These are phyloP conservation scores for cucumber (Cucumis sativus) DNA, from an alignment of 306 rosid genomes.

Conservation along the genomic window DNA sequence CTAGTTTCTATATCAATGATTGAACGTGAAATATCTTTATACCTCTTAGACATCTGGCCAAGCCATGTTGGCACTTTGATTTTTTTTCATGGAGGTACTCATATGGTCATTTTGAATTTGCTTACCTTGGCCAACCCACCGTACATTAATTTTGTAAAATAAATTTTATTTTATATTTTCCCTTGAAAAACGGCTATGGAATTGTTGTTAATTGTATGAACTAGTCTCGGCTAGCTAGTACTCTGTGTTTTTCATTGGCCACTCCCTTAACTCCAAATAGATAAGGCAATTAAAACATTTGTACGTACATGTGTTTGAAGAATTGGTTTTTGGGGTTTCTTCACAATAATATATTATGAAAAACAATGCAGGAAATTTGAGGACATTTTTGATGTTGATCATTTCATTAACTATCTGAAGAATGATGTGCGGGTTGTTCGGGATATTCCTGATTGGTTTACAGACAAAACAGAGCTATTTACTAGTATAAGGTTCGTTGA, in stretches of 20 bases:
- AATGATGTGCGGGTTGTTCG: slow-evolving; percentile 90
- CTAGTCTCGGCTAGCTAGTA: not conserved
- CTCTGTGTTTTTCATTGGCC: not conserved
- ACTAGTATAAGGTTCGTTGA: slow-evolving; percentile 65
- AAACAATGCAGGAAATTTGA: slow-evolving; percentile 78
- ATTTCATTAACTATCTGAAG: slow-evolving; percentile 91
- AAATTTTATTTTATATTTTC: not conserved
- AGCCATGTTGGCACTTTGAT: not conserved
- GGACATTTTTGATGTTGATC: slow-evolving; percentile 95
- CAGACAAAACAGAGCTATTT: slow-evolving; percentile 91
- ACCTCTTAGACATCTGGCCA: not conserved
- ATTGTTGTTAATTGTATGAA: not conserved
- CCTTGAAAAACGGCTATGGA: not conserved
- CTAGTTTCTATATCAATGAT: not conserved
- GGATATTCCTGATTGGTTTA: slow-evolving; percentile 94
- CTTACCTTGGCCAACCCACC: not conserved
- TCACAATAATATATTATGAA: not conserved
- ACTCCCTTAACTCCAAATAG: not conserved
- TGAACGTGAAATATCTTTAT: not conserved
- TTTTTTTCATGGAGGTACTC: not conserved
- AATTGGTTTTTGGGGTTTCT: slow-evolving; percentile 1
- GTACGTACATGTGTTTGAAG: not conserved
- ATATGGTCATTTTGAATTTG: not conserved
- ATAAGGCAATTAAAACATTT: not conserved
- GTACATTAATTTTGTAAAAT: not conserved